Evolutionary conservation across 345 rosid genomes (phyloP).

Genomic region (Bretschneidera sinensis): DNA sequence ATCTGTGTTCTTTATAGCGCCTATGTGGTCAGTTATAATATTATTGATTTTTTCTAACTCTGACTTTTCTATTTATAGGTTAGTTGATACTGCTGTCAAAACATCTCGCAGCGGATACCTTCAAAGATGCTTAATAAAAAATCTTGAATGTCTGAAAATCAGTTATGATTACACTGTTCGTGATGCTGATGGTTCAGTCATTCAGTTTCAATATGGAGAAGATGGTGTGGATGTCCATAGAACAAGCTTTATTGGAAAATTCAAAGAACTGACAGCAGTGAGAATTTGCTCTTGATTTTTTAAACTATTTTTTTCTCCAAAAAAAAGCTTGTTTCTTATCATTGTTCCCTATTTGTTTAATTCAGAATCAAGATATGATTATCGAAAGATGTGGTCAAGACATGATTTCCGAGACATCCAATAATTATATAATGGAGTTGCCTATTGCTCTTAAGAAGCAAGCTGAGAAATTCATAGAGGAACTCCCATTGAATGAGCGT

Average conservation of each 20-base stretch:
- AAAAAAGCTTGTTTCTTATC: conserved; percentile 11
- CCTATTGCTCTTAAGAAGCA: conserved; percentile 58
- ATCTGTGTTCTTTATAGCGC: too few relatives aligned
- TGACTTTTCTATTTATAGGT: conserved; percentile 41
- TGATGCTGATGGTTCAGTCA: conserved; percentile 88
- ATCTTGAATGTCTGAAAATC: conserved; percentile 88
- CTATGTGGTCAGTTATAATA: too few relatives aligned
- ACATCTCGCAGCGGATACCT: conserved; percentile 99
- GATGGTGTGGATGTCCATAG: conserved; percentile 96
- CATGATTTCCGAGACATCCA: conserved; percentile 35
- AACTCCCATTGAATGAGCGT: conserved; percentile 35
- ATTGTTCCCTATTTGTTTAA: conserved; percentile 4
- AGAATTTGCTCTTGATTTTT: conserved; percentile 25
- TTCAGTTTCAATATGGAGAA: conserved; percentile 94
- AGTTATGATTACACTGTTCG: conserved; percentile 93
- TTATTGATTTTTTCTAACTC: conserved; percentile 7
- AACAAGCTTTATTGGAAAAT: conserved; percentile 71
- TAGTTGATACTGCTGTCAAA: conserved; percentile 97
- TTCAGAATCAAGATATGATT: conserved; percentile 76
- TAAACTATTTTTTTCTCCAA: conserved; percentile 18
- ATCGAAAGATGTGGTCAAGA: conserved; percentile 34
- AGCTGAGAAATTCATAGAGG: conserved; percentile 54
- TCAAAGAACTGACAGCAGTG: conserved; percentile 63
- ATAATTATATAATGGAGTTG: conserved; percentile 46
- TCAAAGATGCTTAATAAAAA: conserved; percentile 94